Evolutionary conservation across 2,329 filamentous ascomycete genomes (phyloP), one percentile per base, ranked within the genome.

Genomic region (Fusarium sp.): DNA sequence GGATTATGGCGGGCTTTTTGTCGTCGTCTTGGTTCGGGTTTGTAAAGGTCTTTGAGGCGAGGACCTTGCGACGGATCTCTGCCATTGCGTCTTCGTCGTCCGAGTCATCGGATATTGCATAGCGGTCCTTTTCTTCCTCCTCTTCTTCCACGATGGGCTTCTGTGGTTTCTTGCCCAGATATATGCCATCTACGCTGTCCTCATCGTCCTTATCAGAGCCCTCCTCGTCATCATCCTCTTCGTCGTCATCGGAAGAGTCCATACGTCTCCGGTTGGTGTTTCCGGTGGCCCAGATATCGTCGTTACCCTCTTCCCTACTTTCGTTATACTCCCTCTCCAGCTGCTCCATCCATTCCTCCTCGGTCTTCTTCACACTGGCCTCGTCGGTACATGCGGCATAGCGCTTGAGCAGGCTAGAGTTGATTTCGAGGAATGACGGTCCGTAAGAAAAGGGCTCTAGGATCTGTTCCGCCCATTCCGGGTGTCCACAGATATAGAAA

Each of bases 11-110:
- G 0, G 86, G 88, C 62, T 86, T 85, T 71, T 89, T 90, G 67
- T 86, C 82, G 46, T 80, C 44, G 42, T 58, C 79, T 9, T 79
- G 76, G 70, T 74, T 72, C 4, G 75, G 73, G 59, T 74, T 79
- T 42, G 91, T 83, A 75, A 99, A 99, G 0, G 93, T 89, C 77
- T 95, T 97, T 6, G 95, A 97, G 6, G 91, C 91, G 2, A 99
- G 86, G n/a, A 98, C 93, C 73, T 93, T 92, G 59, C 91, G 89
- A 53, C 96, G 88, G 57, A 99, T 90, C 75, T 97, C 94, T 34
- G 93, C 94, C 94, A 98, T 98, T 76, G 93, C 90, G 57, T 83
- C 85, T 16, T 92, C 91, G 73, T 96, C 93, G 62, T 97, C 92
- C 31, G 87, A 89, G 72, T 93, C 90, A 60, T 93, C 91, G 9